Percentiles rank a stretch among this genome's conserved stretches.
phyloP scores from a whole-genome alignment of 345 rosid genomes.

The Eucalyptus pauciflora region DNA sequence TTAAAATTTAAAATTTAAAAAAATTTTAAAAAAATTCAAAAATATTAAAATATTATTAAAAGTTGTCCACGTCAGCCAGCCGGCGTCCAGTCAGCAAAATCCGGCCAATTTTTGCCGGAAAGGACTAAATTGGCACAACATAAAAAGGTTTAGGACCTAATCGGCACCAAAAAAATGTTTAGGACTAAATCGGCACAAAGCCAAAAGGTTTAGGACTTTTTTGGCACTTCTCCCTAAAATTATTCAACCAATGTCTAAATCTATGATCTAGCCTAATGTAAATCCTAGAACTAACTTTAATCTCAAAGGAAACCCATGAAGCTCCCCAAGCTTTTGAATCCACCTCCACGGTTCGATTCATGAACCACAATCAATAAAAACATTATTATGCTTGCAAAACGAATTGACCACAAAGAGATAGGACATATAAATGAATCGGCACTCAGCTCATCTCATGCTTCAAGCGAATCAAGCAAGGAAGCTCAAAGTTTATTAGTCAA shows the following conservation, averaged over 20 bases:
- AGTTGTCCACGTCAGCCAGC: too few relatives aligned
- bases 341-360: background rate
- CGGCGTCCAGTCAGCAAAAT: too few relatives aligned
- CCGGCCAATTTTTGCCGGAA: too few relatives aligned
- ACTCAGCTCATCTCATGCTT: background rate
- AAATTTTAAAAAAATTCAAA: too few relatives aligned
- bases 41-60: too few relatives aligned
- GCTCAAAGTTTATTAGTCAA: background rate
- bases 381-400: background rate
- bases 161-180: too few relatives aligned
- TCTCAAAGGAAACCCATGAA: background rate
- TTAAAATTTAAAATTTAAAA: too few relatives aligned
- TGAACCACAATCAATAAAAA: background rate
- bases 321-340: background rate
- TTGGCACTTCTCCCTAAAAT: too few relatives aligned
- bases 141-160: too few relatives aligned
- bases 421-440: background rate
- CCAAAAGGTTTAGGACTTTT: too few relatives aligned
- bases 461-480: background rate
- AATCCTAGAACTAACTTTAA: background rate
- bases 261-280: background rate
- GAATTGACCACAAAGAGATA: background rate
- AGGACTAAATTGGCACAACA: too few relatives aligned
- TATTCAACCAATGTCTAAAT: background rate
- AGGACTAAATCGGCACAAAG: too few relatives aligned